Evolutionary conservation across 2,329 filamentous ascomycete species (phyloP).

Genomic region (Pseudogymnoascus sp.): DNA sequence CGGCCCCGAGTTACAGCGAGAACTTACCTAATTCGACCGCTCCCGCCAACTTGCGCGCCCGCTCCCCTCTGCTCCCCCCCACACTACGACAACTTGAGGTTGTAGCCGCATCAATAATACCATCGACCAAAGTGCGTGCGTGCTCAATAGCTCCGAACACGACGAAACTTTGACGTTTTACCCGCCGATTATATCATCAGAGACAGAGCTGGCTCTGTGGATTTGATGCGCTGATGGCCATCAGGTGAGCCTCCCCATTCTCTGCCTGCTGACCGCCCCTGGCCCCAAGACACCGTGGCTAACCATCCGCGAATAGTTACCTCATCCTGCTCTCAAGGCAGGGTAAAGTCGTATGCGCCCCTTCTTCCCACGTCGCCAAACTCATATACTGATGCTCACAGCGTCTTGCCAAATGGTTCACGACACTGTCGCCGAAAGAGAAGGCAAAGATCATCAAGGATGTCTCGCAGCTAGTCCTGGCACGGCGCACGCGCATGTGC

Average conservation of each 20-base stretch:
- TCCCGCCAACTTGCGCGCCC: neutral
- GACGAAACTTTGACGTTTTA: neutral
- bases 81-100: slow-evolving; percentile 4
- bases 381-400: slow-evolving; percentile 35
- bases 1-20: slow-evolving; percentile 1
- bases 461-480: slow-evolving; percentile 94
- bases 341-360: slow-evolving; percentile 86
- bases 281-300: slow-evolving; percentile 3
- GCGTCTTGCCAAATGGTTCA: slow-evolving; percentile 99
- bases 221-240: slow-evolving; percentile 37
- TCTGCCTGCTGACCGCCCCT: slow-evolving; percentile 14
- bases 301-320: slow-evolving; percentile 54
- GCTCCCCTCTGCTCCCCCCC: neutral
- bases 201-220: slow-evolving; percentile 4
- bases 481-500: slow-evolving; percentile 95
- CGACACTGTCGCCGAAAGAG: slow-evolving; percentile 91
- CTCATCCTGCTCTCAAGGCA: slow-evolving; percentile 95
- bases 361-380: slow-evolving; percentile 28
- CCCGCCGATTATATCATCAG: slow-evolving; percentile 1
- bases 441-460: slow-evolving; percentile 99
- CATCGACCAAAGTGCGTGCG: slow-evolving; percentile 1
- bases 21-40: slow-evolving; percentile 5
- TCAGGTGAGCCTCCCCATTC: slow-evolving; percentile 36
- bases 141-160: neutral
- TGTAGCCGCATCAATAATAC: slow-evolving; percentile 5